Evolutionary conservation across 371 early-diverging fungal species (phyloP).

Genomic region (Racocetra persica): DNA sequence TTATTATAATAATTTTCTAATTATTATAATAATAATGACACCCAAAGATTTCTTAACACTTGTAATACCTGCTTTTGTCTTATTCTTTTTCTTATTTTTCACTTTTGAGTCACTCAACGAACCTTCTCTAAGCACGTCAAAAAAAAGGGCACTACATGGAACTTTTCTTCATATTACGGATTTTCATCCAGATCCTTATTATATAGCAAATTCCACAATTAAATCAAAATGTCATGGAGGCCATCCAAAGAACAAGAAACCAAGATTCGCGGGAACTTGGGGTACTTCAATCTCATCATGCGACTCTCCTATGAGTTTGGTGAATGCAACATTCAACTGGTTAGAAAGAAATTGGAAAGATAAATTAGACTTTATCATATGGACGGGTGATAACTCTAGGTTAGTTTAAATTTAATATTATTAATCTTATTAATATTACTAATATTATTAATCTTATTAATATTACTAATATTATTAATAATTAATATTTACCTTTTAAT

Average conservation of each 20-base stretch:
- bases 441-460: too few relatives aligned
- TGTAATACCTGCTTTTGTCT: too few relatives aligned
- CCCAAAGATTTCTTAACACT: too few relatives aligned
- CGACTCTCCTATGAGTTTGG: conserved; percentile 72
- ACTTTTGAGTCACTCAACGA: too few relatives aligned
- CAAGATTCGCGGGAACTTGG: conserved; percentile 56
- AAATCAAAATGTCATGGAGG: conserved; percentile 63
- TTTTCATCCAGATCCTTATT: conserved; percentile 69
- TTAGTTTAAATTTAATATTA: too few relatives aligned
- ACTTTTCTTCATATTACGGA: conserved; percentile 81
- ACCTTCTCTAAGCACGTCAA: too few relatives aligned
- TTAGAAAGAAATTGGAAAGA: conserved; percentile 62
- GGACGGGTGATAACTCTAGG: conserved; percentile 85
- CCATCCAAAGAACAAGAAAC: conserved; percentile 23
- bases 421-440: too few relatives aligned
- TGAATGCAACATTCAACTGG: conserved; percentile 75
- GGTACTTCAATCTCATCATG: conserved; percentile 72
- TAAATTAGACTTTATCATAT: conserved; percentile 78
- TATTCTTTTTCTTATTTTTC: too few relatives aligned
- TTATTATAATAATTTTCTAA: too few relatives aligned
- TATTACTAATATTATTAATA: too few relatives aligned
- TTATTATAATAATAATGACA: too few relatives aligned
- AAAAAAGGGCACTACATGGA: conserved; percentile 46
- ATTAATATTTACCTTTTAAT: too few relatives aligned
- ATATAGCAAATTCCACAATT: conserved; percentile 58